These are phyloP conservation scores for Fusarium sp. DNA, from an alignment of 2,329 filamentous ascomycete species.

Conservation along the genomic window DNA sequence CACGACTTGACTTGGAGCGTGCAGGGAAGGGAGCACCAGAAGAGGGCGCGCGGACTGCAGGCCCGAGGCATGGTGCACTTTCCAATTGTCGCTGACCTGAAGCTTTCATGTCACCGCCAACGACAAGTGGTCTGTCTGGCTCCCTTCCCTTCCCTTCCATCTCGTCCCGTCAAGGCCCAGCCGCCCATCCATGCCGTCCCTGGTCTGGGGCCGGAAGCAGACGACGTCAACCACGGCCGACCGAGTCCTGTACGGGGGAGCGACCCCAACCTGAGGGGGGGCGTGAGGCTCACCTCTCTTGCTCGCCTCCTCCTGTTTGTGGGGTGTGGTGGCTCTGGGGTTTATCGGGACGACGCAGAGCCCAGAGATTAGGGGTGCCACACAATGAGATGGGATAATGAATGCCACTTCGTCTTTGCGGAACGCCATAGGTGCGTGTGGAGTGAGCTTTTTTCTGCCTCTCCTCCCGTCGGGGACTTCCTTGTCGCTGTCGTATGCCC, in stretches of 20 bases:
- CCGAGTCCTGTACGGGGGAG: constrained; percentile 9
- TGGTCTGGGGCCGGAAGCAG: constrained; percentile 13
- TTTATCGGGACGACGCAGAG: constrained; percentile 41
- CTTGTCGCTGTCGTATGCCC: constrained; percentile 24
- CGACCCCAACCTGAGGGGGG: constrained; percentile 18
- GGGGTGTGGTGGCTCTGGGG: constrained; percentile 40
- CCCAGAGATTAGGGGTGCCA: constrained; percentile 40
- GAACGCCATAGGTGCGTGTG: constrained; percentile 35
- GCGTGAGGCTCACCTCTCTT: constrained; percentile 15
- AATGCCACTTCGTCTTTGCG: constrained; percentile 11
- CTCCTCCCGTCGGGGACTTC: constrained; percentile 20
- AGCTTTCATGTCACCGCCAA: constrained; percentile 46
- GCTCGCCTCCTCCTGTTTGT: constrained; percentile 6
- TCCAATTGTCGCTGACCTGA: constrained; percentile 35
- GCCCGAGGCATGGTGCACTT: constrained; percentile 20
- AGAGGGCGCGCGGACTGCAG: constrained; percentile 27
- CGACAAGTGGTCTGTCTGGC: constrained; percentile 34
- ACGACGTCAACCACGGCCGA: constrained; percentile 2
- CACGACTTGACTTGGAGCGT: constrained; percentile 4
- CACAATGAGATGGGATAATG: constrained; percentile 46
- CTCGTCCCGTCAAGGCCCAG: background rate
- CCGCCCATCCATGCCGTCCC: constrained; percentile 13
- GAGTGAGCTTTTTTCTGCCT: constrained; percentile 33
- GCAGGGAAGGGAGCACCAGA: constrained; percentile 17
- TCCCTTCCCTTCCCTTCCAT: background rate